Evolutionary conservation across 2,329 filamentous ascomycete genomes (phyloP).

Genomic region (Tolypocladium sp.): DNA sequence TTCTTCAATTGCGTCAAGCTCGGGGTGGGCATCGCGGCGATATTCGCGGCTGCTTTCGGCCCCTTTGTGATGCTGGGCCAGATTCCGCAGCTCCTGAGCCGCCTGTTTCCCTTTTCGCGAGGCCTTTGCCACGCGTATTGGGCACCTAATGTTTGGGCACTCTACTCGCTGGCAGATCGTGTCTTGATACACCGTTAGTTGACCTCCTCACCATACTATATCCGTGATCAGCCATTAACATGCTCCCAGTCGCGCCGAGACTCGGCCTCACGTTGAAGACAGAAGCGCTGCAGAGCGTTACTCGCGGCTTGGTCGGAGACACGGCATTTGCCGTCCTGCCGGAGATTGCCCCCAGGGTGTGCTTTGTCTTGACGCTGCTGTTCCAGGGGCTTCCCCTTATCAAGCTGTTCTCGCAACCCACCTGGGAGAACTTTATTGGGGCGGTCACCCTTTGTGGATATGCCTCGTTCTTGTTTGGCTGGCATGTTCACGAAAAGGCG

Average conservation of each 20-base stretch:
- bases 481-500: slow-evolving; percentile 98
- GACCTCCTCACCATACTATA: neutral
- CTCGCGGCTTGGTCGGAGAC: slow-evolving; percentile 85
- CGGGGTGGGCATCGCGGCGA: slow-evolving; percentile 57
- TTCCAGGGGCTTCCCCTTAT: slow-evolving; percentile 74
- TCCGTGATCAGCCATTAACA: neutral
- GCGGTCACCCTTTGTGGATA: slow-evolving; percentile 90
- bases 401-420: slow-evolving; percentile 72
- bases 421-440: slow-evolving; percentile 83
- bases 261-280: slow-evolving; percentile 65
- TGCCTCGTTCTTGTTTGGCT: slow-evolving; percentile 93
- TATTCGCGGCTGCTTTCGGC: slow-evolving; percentile 78
- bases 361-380: slow-evolving; percentile 72
- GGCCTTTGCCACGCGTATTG: slow-evolving; percentile 96
- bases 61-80: slow-evolving; percentile 79
- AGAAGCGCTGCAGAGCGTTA: slow-evolving; percentile 78
- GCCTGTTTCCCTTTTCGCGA: slow-evolving; percentile 88
- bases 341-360: slow-evolving; percentile 69
- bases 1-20: slow-evolving; percentile 79
- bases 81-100: slow-evolving; percentile 70
- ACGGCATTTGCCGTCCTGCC: slow-evolving; percentile 90
- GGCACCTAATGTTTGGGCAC: slow-evolving; percentile 94
- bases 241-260: slow-evolving; percentile 62
- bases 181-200: slow-evolving; percentile 68
- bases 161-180: slow-evolving; percentile 88